Evolutionary conservation across 768 basidiomycete species (phyloP).

Genomic region (Tricholoma saponaceum): DNA sequence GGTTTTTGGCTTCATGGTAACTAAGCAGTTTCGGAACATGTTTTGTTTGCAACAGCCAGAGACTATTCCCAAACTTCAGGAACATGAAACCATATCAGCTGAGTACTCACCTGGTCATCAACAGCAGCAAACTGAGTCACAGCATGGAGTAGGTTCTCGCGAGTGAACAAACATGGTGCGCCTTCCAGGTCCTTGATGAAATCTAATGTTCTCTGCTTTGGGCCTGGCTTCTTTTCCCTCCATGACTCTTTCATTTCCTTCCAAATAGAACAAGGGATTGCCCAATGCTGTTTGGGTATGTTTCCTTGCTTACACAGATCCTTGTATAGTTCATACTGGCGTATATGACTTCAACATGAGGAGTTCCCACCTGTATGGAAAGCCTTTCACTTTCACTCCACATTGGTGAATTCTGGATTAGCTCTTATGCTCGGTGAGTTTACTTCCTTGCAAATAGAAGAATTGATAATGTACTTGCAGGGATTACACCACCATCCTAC

Average conservation of each 20-base stretch:
- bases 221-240: neutral
- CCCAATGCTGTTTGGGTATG: neutral
- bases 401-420: neutral
- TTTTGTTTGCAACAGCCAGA: conserved; percentile 1
- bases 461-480: neutral
- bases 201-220: neutral
- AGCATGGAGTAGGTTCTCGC: conserved; percentile 4
- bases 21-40: conserved; percentile 1
- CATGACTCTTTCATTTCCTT: neutral
- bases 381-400: neutral
- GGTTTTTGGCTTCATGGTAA: conserved; percentile 1
- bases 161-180: conserved; percentile 4
- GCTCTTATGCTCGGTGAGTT: neutral
- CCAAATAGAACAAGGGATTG: neutral
- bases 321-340: conserved; percentile 1
- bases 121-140: conserved; percentile 8
- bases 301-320: neutral
- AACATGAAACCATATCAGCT: neutral
- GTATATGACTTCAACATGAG: neutral
- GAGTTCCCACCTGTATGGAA: neutral
- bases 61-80: neutral
- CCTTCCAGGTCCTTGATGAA: neutral
- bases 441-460: neutral
- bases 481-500: neutral
- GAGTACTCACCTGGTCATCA: conserved; percentile 11